Evolutionary conservation across 106 monocot species (phyloP), one percentile per base, ranked within the genome.

Genomic region (Dendrobium catenatum): DNA sequence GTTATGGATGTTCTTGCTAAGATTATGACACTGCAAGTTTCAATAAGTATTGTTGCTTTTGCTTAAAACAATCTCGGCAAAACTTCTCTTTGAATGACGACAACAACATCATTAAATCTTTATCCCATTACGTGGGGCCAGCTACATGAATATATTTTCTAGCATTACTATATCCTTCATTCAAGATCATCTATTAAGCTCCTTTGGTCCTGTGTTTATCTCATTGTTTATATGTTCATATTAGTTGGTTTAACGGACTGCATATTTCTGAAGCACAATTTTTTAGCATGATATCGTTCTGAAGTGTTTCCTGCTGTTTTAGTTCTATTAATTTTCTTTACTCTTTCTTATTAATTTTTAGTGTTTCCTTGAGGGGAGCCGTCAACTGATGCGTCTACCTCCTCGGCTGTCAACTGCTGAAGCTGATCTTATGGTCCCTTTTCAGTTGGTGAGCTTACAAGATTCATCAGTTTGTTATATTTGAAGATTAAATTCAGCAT

Each of bases 301-400:
- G 37, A 70, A 70, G 33, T 70, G 31, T 37, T 70, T 70, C 37
- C 33, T 70, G 11, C 70, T 24, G 4, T 70, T 13, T 16, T 3
- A 70, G 61, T 16, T 70, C 33, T 70, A 70, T 15, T 15, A 70
- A 15, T 70, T 61, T 51, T 9, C 11, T 70, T 70, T 33, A 70
- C 70, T 27, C 68, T 40, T 79, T 78, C 66, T 42, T 79, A 13
- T 73, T 29, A 51, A 20, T 78, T 9, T 20, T 82, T 24, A 99
- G 99, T 99, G 95, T 88, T 99, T 99, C 86, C 91, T 99, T 83
- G 99, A 99, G 84, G 99, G 93, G 82, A 89, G 95, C 83, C 91
- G 95, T 31, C 93, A 95, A 82, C 81, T 99, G 81, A 99, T 99
- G 99, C 90, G 86, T 72, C 83, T 95, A 79, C 99, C 99, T 5